phyloP scores from a whole-genome alignment of 163 green algal species.

The Coccomyxa subellipsoidea region DNA sequence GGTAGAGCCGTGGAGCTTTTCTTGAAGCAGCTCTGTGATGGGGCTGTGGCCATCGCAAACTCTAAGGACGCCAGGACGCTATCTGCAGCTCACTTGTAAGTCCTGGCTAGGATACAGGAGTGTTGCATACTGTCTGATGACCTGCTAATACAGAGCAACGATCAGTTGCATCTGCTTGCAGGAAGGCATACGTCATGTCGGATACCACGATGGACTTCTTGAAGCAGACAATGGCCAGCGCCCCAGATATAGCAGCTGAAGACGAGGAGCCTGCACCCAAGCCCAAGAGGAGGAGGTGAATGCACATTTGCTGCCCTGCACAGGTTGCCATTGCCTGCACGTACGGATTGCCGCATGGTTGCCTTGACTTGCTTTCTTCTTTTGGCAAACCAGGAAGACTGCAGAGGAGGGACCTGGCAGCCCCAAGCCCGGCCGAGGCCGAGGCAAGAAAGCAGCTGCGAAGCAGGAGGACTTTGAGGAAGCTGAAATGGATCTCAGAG shows the following conservation, averaged over 20 bases:
- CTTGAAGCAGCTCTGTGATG: slow-evolving; percentile 56
- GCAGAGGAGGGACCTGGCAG: background rate
- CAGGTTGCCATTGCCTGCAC: no score
- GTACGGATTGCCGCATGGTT: no score
- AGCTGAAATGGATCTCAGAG: background rate
- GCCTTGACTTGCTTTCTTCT: no score
- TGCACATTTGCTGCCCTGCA: background rate
- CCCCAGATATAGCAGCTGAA: slow-evolving; percentile 51
- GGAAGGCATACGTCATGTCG: slow-evolving; percentile 62
- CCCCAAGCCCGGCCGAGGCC: background rate
- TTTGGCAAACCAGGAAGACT: background rate
- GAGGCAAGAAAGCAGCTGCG: background rate
- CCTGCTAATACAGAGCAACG: background rate
- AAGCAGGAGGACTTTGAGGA: background rate
- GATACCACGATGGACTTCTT: slow-evolving; percentile 75
- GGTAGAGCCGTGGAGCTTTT: slow-evolving; percentile 81
- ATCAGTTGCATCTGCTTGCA: slow-evolving; percentile 21
- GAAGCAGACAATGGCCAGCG: slow-evolving; percentile 53
- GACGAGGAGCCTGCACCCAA: background rate
- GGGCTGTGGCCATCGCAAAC: slow-evolving; percentile 46
- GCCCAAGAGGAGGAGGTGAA: background rate
- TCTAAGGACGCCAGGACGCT: slow-evolving; percentile 57
- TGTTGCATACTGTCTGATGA: background rate
- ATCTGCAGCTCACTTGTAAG: slow-evolving; percentile 62
- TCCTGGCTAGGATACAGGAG: background rate